A percentile compares a stretch with the other conserved stretches of the same genome.
These are phyloP conservation scores for Tetrahymena malaccensis DNA, from an alignment of 73 alveolate species.

Conservation along the genomic window DNA sequence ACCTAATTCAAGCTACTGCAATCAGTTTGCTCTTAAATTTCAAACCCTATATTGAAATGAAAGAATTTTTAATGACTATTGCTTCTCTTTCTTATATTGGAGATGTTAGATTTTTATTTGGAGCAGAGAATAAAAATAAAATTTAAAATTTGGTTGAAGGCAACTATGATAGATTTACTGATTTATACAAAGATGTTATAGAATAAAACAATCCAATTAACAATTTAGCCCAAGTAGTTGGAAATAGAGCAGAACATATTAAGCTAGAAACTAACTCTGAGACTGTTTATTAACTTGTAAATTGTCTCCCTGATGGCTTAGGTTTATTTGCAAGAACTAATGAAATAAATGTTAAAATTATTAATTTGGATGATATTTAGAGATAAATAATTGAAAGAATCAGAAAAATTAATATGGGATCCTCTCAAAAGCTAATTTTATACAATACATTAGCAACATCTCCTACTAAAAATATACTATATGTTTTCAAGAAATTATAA, in stretches of 20 bases:
- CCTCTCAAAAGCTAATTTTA: neutral
- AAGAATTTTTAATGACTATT: conserved; percentile 5
- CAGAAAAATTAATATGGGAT: neutral
- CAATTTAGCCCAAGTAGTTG: neutral
- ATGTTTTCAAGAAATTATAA: neutral
- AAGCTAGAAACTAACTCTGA: neutral
- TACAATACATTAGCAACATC: neutral
- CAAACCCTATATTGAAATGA: neutral
- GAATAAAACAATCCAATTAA: neutral
- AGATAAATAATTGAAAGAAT: neutral
- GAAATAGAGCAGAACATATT: neutral
- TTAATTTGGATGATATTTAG: neutral
- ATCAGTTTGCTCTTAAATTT: conserved; percentile 1
- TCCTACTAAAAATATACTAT: neutral
- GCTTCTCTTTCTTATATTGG: conserved; percentile 26
- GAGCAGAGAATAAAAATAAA: conserved; percentile 25
- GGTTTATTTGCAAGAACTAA: neutral
- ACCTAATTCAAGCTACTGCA: conserved; percentile 1
- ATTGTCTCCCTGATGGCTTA: neutral
- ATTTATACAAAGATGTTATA: neutral
- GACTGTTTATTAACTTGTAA: neutral
- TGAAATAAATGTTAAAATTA: neutral
- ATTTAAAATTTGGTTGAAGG: conserved; percentile 26
- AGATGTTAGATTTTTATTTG: conserved; percentile 23
- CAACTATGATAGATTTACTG: neutral